These are phyloP conservation scores for Lepidopterella palustris DNA, from an alignment of 495 filamentous ascomycete species.

Conservation along the genomic window DNA sequence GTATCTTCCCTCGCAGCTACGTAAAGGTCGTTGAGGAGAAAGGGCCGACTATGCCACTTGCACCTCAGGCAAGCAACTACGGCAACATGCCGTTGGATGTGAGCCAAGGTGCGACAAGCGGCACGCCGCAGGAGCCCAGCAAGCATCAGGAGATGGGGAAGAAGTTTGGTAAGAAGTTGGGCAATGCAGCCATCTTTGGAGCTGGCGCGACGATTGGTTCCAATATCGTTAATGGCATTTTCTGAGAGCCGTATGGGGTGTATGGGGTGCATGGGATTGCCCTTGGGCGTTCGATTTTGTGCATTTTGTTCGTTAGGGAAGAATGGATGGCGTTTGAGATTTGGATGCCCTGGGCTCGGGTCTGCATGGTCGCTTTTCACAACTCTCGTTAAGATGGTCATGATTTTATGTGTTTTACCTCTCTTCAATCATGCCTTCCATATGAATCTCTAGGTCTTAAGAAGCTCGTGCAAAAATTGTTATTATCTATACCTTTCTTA, in stretches of 20 bases:
- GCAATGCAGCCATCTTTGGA: slow-evolving; percentile 52
- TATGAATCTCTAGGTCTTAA: no score
- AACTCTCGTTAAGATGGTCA: neutral
- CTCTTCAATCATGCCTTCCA: neutral
- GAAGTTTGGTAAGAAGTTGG: slow-evolving; percentile 74
- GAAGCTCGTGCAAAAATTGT: no score
- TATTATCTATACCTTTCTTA: no score
- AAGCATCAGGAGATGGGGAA: slow-evolving; percentile 55
- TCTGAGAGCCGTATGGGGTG: slow-evolving; percentile 51
- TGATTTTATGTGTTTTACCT: neutral
- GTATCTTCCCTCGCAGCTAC: slow-evolving; percentile 86
- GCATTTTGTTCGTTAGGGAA: neutral
- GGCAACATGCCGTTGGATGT: slow-evolving; percentile 43
- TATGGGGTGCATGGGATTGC: neutral
- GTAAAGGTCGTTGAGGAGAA: slow-evolving; percentile 52
- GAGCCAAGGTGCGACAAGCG: slow-evolving; percentile 29
- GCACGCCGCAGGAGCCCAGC: slow-evolving; percentile 33
- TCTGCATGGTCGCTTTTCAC: neutral
- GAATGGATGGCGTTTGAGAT: slow-evolving; percentile 8
- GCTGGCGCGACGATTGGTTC: slow-evolving; percentile 80
- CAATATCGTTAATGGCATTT: slow-evolving; percentile 89
- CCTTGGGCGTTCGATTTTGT: neutral
- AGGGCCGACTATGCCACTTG: slow-evolving; percentile 12
- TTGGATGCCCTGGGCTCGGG: neutral
- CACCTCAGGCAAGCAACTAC: slow-evolving; percentile 37